These are phyloP conservation scores for Mortierella sp. DNA, from an alignment of 371 early-diverging fungal genomes.

Conservation along the genomic window DNA sequence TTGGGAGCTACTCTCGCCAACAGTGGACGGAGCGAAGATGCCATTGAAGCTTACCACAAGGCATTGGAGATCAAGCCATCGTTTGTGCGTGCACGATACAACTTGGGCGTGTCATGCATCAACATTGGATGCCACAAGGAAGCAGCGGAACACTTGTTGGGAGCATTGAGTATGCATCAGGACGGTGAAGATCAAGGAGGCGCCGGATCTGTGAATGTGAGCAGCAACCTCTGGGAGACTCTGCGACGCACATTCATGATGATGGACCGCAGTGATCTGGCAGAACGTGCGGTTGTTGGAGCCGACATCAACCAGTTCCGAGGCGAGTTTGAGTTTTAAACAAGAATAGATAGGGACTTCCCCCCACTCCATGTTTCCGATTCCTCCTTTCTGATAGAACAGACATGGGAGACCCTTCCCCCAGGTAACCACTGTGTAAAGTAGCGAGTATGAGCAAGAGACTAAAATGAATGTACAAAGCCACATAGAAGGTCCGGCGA, in stretches of 20 bases:
- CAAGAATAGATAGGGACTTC: not conserved
- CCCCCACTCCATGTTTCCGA: too few species aligned
- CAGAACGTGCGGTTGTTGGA: slow-evolving; percentile 68
- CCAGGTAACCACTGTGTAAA: too few species aligned
- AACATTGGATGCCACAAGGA: slow-evolving; percentile 89
- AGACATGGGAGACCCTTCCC: too few species aligned
- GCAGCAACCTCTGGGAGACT: slow-evolving; percentile 73
- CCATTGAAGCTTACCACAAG: slow-evolving; percentile 92
- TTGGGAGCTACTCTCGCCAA: slow-evolving; percentile 97
- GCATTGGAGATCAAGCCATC: slow-evolving; percentile 95
- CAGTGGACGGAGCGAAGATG: slow-evolving; percentile 74
- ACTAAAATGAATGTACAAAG: too few species aligned
- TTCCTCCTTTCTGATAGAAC: not conserved
- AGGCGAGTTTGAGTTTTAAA: slow-evolving; percentile 70
- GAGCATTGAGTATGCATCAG: slow-evolving; percentile 83
- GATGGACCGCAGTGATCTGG: slow-evolving; percentile 65
- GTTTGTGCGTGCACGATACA: slow-evolving; percentile 98
- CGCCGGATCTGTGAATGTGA: slow-evolving; percentile 67
- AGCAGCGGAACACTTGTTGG: slow-evolving; percentile 92
- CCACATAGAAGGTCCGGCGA: too few species aligned
- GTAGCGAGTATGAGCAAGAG: too few species aligned
- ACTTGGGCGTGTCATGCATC: slow-evolving; percentile 92
- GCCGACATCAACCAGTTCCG: slow-evolving; percentile 71
- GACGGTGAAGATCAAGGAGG: slow-evolving; percentile 55
- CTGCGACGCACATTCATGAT: slow-evolving; percentile 69